A percentile compares a stretch with the other conserved stretches of the same genome.
Conservation (phyloP, 768 basidiomycete species). For the Paxillus rubicundulus region DNA sequence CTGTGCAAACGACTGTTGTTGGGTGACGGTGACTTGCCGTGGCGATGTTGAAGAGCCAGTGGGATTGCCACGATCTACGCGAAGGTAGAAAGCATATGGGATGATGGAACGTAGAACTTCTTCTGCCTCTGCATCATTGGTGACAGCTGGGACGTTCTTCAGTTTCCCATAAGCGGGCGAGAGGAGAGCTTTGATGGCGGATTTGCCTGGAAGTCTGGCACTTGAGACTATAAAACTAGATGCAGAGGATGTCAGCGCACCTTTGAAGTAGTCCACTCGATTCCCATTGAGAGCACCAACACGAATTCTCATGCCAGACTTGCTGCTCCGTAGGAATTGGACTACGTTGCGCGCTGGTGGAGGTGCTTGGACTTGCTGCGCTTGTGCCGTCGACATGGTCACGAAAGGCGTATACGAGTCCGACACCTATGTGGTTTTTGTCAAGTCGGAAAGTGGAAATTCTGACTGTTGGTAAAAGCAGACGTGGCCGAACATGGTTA, state of each 20-base stretch:
- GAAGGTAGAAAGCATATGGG: conserved; percentile 88
- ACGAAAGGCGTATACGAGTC: not conserved
- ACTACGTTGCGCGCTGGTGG: conserved; percentile 79
- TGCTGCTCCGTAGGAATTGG: conserved; percentile 82
- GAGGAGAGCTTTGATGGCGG: conserved; percentile 87
- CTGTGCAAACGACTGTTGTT: conserved; percentile 73
- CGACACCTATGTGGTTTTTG: not conserved
- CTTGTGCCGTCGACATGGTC: conserved; percentile 47
- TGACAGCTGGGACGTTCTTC: conserved; percentile 73
- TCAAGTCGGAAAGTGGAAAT: not conserved
- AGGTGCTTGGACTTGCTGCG: conserved; percentile 75
- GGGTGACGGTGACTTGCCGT: conserved; percentile 70
- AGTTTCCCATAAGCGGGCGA: conserved; percentile 90
- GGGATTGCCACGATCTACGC: conserved; percentile 72
- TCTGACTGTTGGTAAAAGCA: not conserved
- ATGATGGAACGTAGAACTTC: conserved; percentile 66
- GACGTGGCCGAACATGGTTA: not conserved
- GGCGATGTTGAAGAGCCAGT: conserved; percentile 56
- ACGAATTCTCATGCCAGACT: conserved; percentile 83
- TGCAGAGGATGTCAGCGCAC: conserved; percentile 40
- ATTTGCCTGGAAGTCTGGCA: conserved; percentile 61
- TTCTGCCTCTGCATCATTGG: conserved; percentile 72
- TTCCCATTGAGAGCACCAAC: conserved; percentile 92
- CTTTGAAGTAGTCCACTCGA: conserved; percentile 97
- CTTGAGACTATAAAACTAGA: not conserved